Evolutionary conservation across 345 rosid genomes (phyloP).

Genomic region (Anastatica hierochuntica): DNA sequence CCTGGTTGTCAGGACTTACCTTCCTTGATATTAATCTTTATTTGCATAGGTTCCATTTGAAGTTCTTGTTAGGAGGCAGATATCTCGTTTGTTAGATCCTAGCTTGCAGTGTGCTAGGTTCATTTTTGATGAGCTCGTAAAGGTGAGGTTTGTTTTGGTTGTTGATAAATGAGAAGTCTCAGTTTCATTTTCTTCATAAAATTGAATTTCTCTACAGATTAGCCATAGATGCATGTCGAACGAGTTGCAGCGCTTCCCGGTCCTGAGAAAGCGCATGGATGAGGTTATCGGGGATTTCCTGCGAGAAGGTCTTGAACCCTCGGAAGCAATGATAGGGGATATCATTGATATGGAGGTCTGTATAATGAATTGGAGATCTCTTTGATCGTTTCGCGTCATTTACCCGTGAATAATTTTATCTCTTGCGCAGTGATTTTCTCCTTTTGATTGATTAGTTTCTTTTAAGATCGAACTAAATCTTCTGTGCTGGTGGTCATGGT

Average conservation of each 20-base stretch:
- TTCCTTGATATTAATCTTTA: background rate
- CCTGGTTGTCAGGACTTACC: too few relatives aligned
- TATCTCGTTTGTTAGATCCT: conserved; percentile 53
- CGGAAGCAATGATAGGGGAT: conserved; percentile 47
- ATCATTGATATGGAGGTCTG: conserved; percentile 61
- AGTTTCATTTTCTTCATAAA: conserved; percentile 1
- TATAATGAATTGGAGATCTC: background rate
- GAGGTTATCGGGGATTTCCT: conserved; percentile 45
- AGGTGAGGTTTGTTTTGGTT: conserved; percentile 40
- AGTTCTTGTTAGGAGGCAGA: conserved; percentile 54
- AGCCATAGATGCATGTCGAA: conserved; percentile 39
- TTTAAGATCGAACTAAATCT: background rate
- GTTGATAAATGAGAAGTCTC: conserved; percentile 21
- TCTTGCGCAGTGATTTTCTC: background rate
- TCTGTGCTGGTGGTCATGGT: background rate
- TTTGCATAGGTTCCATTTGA: conserved; percentile 57
- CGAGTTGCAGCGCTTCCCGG: conserved; percentile 51
- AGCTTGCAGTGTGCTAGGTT: conserved; percentile 58
- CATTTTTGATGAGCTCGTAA: conserved; percentile 54
- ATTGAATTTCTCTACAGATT: conserved; percentile 33
- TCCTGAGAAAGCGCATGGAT: conserved; percentile 44
- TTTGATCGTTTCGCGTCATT: background rate
- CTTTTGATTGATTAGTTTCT: conserved; percentile 8
- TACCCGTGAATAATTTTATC: background rate
- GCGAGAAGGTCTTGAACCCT: conserved; percentile 40